Evolutionary conservation across 2,329 filamentous ascomycete species (phyloP).

Genomic region (Penicillium olsonii): DNA sequence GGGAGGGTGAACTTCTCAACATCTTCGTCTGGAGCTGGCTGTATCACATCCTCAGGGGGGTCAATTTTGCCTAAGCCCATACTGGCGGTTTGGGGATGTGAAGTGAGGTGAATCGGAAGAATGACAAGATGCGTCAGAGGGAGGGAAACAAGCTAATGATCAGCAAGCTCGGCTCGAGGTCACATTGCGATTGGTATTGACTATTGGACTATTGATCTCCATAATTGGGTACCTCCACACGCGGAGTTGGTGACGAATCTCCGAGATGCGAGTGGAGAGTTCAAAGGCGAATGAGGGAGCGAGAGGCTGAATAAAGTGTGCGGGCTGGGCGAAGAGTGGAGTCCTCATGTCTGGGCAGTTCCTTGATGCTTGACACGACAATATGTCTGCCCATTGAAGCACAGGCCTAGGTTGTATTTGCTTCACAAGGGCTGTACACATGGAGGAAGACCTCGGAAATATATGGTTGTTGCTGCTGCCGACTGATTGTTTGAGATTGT

Average conservation of each 20-base stretch:
- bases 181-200: not conserved
- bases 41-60: constrained; percentile 22
- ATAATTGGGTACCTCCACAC: constrained; percentile 9
- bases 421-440: too few species aligned
- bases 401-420: too few species aligned
- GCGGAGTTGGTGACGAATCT: not conserved
- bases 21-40: constrained; percentile 23
- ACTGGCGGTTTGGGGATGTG: not conserved
- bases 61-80: constrained; percentile 26
- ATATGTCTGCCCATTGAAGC: too few species aligned
- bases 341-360: not conserved
- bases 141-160: not conserved
- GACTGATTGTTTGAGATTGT: too few species aligned
- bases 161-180: constrained; percentile 1
- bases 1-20: constrained; percentile 28
- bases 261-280: constrained; percentile 7
- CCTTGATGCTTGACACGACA: not conserved
- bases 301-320: not conserved
- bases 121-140: not conserved
- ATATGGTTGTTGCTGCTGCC: too few species aligned
- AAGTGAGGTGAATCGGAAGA: constrained; percentile 1
- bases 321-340: constrained; percentile 23
- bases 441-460: too few species aligned
- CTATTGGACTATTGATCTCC: not conserved
- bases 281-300: not conserved